These are phyloP conservation scores for Porphyridium purpureum DNA, from an alignment of 23 red algal species.

Conservation along the genomic window DNA sequence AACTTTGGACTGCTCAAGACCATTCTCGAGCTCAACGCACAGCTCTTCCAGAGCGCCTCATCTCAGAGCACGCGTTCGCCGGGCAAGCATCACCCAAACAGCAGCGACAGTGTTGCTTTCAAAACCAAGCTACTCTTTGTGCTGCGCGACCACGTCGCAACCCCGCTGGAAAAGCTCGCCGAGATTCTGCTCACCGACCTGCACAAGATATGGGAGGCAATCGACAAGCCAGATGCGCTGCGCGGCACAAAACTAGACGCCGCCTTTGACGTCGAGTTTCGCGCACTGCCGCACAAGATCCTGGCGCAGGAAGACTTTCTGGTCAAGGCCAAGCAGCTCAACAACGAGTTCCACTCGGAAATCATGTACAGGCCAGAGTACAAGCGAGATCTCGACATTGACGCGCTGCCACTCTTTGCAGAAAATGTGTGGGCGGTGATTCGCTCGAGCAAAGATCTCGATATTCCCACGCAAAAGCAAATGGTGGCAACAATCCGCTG, in stretches of 20 bases:
- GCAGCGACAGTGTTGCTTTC: not conserved
- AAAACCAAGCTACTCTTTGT: conserved; percentile 85
- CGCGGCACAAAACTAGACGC: conserved; percentile 23
- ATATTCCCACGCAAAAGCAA: conserved; percentile 86
- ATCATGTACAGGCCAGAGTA: conserved; percentile 67
- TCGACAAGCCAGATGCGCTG: conserved; percentile 55
- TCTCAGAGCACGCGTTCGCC: not conserved
- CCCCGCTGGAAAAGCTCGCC: conserved; percentile 55
- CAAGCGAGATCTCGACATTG: conserved; percentile 47
- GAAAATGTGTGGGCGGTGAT: conserved; percentile 74
- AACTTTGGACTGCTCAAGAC: conserved; percentile 79
- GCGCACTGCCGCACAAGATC: conserved; percentile 76
- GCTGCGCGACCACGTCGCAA: conserved; percentile 73
- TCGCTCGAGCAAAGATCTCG: conserved; percentile 79
- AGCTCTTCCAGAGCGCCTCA: conserved; percentile 56
- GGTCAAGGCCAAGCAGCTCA: not conserved
- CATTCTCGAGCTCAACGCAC: conserved; percentile 79
- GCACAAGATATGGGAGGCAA: conserved; percentile 66
- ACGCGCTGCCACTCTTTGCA: conserved; percentile 69
- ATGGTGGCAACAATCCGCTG: conserved; percentile 80
- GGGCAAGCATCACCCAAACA: conserved; percentile 10
- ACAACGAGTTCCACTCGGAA: too few relatives aligned
- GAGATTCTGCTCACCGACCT: conserved; percentile 48
- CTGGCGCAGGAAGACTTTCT: conserved; percentile 8
- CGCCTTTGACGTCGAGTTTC: conserved; percentile 81